These are phyloP conservation scores for Leccinum subgranulosum DNA, from an alignment of 768 basidiomycete genomes.

Conservation along the genomic window DNA sequence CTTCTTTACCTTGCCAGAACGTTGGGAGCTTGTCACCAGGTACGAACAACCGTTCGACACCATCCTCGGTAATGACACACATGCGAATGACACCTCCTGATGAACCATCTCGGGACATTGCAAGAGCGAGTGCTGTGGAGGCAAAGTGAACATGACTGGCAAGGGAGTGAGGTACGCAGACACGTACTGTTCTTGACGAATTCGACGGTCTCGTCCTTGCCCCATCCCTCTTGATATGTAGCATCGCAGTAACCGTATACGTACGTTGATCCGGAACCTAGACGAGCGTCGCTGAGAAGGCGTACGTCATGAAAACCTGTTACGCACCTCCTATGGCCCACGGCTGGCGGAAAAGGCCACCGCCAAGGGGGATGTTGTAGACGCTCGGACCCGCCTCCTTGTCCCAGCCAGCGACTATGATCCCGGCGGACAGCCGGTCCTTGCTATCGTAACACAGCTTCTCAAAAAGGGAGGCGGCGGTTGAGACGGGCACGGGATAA, in stretches of 20 bases:
- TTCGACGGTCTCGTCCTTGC: conserved; percentile 81
- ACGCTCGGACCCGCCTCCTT: conserved; percentile 86
- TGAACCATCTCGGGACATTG: conserved; percentile 97
- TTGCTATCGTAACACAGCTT: conserved; percentile 92
- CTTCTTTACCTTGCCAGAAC: conserved; percentile 87
- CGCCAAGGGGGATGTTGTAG: conserved; percentile 96
- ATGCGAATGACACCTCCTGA: conserved; percentile 97
- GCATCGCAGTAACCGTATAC: conserved; percentile 99
- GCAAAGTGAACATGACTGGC: conserved; percentile 2
- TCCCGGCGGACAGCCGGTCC: conserved; percentile 82
- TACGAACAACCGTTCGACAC: conserved; percentile 89
- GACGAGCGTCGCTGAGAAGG: background rate
- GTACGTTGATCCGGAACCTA: conserved; percentile 94
- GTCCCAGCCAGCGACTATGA: conserved; percentile 99
- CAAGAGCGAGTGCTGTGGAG: conserved; percentile 76
- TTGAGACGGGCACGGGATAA: conserved; percentile 71
- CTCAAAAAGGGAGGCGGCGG: conserved; percentile 82
- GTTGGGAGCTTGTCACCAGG: conserved; percentile 86
- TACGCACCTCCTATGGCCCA: conserved; percentile 95
- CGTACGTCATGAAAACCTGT: background rate
- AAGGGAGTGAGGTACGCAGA: conserved; percentile 12
- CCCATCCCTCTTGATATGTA: conserved; percentile 94
- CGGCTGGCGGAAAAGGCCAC: conserved; percentile 94
- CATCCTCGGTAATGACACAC: conserved; percentile 93
- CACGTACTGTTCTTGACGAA: conserved; percentile 96